Evolutionary conservation across 352 stramenopile species (phyloP).

Genomic region (Phytophthora foliorum): DNA sequence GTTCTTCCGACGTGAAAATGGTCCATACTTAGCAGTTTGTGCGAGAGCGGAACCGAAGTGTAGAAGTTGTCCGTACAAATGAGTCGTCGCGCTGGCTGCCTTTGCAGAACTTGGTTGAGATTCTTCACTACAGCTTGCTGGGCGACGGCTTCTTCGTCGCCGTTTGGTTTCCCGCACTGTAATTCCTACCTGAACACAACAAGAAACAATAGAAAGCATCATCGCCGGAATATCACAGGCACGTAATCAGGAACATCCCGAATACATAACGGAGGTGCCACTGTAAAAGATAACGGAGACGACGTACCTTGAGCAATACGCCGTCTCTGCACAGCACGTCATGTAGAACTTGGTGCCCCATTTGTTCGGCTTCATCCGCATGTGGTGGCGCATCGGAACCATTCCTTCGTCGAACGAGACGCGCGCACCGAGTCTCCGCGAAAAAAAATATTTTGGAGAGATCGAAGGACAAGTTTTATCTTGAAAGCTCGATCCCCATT

Average conservation of each 20-base stretch:
- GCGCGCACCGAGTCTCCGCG: not conserved
- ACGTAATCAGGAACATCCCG: too few species aligned
- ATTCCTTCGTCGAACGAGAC: conserved; percentile 12
- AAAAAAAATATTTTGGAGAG: not conserved
- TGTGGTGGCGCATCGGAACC: conserved; percentile 1
- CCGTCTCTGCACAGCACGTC: conserved; percentile 10
- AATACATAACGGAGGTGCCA: not conserved
- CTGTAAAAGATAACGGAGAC: not conserved
- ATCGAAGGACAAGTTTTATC: not conserved
- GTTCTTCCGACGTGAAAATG: conserved; percentile 22
- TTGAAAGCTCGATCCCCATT: conserved; percentile 14
- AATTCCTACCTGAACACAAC: too few species aligned
- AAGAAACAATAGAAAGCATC: too few species aligned
- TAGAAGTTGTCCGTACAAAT: conserved; percentile 27
- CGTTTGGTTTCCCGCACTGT: conserved; percentile 5
- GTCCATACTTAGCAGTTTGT: conserved; percentile 15
- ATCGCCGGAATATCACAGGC: too few species aligned
- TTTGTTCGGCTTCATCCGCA: conserved; percentile 10
- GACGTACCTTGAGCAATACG: conserved; percentile 12
- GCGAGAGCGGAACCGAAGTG: conserved; percentile 9
- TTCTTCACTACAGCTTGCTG: conserved; percentile 10
- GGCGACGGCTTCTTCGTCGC: not conserved
- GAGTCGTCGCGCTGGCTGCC: not conserved
- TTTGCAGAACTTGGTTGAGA: conserved; percentile 2
- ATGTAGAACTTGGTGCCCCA: conserved; percentile 20